Evolutionary conservation across 305 asterid species (phyloP).

Genomic region (Fraxinus paxiana): DNA sequence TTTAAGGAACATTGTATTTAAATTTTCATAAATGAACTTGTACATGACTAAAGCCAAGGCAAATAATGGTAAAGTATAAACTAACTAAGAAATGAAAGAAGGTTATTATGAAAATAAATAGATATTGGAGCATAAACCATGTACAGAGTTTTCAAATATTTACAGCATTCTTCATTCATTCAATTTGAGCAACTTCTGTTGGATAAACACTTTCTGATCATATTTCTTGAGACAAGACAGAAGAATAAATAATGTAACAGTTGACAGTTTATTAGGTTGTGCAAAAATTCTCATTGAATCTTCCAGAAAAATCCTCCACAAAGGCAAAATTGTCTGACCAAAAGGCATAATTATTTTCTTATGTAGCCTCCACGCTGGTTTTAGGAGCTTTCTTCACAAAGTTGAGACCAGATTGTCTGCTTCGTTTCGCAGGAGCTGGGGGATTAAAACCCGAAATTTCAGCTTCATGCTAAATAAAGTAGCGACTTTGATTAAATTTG

Average conservation of each 20-base stretch:
- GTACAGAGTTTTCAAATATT: not conserved
- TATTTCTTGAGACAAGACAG: not conserved
- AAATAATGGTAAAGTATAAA: not conserved
- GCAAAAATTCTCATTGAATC: not conserved
- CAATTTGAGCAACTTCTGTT: not conserved
- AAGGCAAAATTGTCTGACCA: not conserved
- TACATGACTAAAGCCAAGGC: not conserved
- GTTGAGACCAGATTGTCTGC: conserved; percentile 61
- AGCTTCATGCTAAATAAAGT: conserved; percentile 9
- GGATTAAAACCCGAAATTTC: not conserved
- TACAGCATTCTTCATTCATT: not conserved
- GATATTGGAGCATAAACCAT: not conserved
- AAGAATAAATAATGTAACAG: not conserved
- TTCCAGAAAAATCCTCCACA: not conserved
- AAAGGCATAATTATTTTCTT: conserved; percentile 5
- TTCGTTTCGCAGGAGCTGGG: conserved; percentile 47
- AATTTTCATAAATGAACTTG: not conserved
- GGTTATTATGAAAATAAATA: not conserved
- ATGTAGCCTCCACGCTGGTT: conserved; percentile 47
- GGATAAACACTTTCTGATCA: not conserved
- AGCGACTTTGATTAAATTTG: not conserved
- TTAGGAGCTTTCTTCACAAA: conserved; percentile 52
- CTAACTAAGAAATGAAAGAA: not conserved
- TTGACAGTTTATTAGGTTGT: not conserved
- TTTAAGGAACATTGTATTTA: not conserved